These are phyloP conservation scores for Acrocalymma vagum DNA, from an alignment of 2,329 filamentous ascomycete genomes.

Conservation along the genomic window DNA sequence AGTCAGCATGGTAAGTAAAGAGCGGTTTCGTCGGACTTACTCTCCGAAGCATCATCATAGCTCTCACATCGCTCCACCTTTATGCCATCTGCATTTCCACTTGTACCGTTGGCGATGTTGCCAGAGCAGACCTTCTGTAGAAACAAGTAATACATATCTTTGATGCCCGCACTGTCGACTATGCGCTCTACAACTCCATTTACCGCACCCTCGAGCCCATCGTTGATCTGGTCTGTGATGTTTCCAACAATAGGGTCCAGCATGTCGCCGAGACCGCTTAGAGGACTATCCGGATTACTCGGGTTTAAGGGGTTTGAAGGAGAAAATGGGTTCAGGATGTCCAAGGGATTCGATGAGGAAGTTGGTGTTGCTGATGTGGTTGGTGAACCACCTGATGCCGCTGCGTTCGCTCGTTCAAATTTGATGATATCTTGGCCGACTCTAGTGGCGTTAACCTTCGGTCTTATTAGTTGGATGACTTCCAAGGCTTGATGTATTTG, in stretches of 20 bases:
- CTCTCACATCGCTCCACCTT: constrained; percentile 15
- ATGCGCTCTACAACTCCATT: constrained; percentile 16
- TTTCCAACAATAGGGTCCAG: constrained; percentile 14
- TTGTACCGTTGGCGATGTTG: constrained; percentile 1
- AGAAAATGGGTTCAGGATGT: constrained; percentile 15
- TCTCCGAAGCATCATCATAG: constrained; percentile 13
- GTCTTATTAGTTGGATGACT: constrained; percentile 6
- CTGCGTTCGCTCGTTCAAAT: constrained; percentile 19
- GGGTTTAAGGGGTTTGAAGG: constrained; percentile 18
- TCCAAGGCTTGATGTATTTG: background rate
- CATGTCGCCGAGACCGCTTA: constrained; percentile 5
- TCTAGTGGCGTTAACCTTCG: constrained; percentile 25
- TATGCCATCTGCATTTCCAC: constrained; percentile 3
- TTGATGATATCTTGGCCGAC: constrained; percentile 23
- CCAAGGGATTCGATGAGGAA: constrained; percentile 6
- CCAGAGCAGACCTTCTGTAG: constrained; percentile 19
- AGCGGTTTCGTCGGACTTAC: constrained; percentile 4
- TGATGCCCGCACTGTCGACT: constrained; percentile 10
- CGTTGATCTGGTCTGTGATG: constrained; percentile 17
- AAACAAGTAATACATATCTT: constrained; percentile 24
- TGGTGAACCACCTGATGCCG: constrained; percentile 2
- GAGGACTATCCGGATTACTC: constrained; percentile 13
- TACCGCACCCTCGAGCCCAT: constrained; percentile 15
- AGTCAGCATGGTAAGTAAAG: background rate
- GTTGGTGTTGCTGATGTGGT: constrained; percentile 7